A percentile compares a stretch with the other conserved stretches of the same genome.
Conservation (phyloP, 2,329 filamentous ascomycete species). For the Aureobasidium mangrovei region DNA sequence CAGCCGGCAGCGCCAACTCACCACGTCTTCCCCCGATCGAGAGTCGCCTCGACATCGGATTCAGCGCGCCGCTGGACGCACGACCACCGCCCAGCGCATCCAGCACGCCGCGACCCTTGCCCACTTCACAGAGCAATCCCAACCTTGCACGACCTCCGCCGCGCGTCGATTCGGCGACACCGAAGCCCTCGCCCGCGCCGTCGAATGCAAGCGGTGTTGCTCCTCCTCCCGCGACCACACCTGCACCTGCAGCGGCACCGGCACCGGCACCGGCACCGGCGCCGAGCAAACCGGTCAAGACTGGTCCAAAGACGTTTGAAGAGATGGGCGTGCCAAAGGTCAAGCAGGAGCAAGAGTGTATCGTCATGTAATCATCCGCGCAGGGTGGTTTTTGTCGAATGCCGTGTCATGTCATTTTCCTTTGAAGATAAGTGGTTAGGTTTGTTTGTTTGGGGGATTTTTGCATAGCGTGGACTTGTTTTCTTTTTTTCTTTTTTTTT, state of each 20-base stretch:
- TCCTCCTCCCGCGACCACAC: not conserved
- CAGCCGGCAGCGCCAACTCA: slow-evolving; percentile 18
- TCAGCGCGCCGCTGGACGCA: slow-evolving; percentile 36
- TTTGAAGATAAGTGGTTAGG: too few species aligned
- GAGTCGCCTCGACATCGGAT: slow-evolving; percentile 33
- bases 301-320: slow-evolving; percentile 91
- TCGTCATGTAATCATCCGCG: slow-evolving; percentile 29
- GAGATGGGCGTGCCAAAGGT: slow-evolving; percentile 90
- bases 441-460: too few species aligned
- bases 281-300: slow-evolving; percentile 26
- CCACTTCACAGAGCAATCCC: not conserved
- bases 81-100: slow-evolving; percentile 29
- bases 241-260: not conserved
- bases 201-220: not conserved
- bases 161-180: not conserved
- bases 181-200: not conserved
- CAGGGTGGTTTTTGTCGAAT: too few species aligned
- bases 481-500: too few species aligned
- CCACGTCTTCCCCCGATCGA: slow-evolving; percentile 5
- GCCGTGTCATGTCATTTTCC: too few species aligned
- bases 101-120: not conserved
- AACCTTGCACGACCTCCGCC: not conserved
- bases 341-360: slow-evolving; percentile 84
- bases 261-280: not conserved
- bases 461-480: too few species aligned